Conservation (phyloP, 2,329 filamentous ascomycete genomes). For the Rasamsonia emersonii region DNA sequence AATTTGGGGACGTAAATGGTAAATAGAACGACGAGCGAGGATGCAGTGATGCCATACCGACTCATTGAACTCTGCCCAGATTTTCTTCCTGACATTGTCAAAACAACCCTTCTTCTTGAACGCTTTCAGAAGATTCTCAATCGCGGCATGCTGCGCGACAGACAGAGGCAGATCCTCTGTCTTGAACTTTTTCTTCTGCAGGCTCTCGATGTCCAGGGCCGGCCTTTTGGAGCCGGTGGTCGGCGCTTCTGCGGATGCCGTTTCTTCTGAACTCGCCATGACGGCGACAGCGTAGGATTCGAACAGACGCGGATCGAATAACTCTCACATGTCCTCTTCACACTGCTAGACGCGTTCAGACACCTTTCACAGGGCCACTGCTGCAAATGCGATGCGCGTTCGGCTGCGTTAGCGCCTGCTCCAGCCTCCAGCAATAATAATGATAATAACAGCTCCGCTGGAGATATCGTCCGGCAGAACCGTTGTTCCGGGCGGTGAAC, state of each 20-base stretch:
- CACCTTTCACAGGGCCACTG: too few relatives aligned
- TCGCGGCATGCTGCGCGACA: conserved; percentile 48
- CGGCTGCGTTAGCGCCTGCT: too few relatives aligned
- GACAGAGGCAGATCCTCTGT: conserved; percentile 53
- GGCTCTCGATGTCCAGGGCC: conserved; percentile 22
- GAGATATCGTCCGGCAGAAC: too few relatives aligned
- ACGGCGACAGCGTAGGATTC: conserved; percentile 10
- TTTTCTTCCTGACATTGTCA: conserved; percentile 52
- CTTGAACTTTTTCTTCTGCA: conserved; percentile 45
- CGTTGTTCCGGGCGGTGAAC: too few relatives aligned
- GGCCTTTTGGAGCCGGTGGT: conserved; percentile 20
- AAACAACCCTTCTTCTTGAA: conserved; percentile 62
- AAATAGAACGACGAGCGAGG: background rate
- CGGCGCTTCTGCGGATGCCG: conserved; percentile 17
- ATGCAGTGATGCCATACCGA: conserved; percentile 32
- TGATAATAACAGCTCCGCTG: too few relatives aligned
- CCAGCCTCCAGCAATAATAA: too few relatives aligned
- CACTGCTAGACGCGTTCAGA: too few relatives aligned
- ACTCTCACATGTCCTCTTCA: too few relatives aligned
- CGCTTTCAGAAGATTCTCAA: conserved; percentile 53
- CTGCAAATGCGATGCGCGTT: too few relatives aligned
- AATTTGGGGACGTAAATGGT: too few relatives aligned
- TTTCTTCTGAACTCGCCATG: conserved; percentile 27
- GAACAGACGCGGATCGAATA: too few relatives aligned
- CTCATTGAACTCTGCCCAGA: conserved; percentile 51